phyloP scores from a whole-genome alignment of 2,329 filamentous ascomycete species.

The Aureobasidium vineae region DNA sequence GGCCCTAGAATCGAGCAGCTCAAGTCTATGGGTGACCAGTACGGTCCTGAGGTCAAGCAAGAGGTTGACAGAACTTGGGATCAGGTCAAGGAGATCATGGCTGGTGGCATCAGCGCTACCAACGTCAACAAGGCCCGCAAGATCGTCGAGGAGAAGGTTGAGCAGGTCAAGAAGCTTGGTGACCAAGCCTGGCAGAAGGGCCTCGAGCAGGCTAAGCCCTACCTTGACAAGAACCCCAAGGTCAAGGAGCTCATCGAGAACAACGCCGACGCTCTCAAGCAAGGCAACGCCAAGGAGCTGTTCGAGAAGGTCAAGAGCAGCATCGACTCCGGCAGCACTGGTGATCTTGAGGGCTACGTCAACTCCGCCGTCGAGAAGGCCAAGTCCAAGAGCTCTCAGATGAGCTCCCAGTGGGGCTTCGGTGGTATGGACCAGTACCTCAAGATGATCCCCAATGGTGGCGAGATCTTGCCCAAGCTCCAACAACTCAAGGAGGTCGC shows the following conservation, averaged over 20 bases:
- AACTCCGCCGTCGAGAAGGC: conserved; percentile 59
- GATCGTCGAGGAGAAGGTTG: conserved; percentile 66
- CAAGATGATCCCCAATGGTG: conserved; percentile 63
- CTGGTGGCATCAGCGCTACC: conserved; percentile 58
- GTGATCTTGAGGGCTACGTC: conserved; percentile 61
- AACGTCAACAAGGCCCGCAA: conserved; percentile 57
- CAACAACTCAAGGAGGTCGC: conserved; percentile 63
- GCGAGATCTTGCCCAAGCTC: conserved; percentile 64
- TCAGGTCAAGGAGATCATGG: conserved; percentile 63
- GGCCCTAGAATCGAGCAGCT: conserved; percentile 67
- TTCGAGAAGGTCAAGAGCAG: conserved; percentile 63
- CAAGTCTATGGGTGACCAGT: conserved; percentile 66
- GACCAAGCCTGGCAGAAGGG: conserved; percentile 72
- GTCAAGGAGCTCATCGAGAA: conserved; percentile 70
- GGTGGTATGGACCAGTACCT: conserved; percentile 60
- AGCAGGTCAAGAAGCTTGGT: conserved; percentile 65
- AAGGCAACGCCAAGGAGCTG: conserved; percentile 63
- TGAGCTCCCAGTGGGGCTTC: conserved; percentile 10
- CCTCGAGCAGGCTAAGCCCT: conserved; percentile 67
- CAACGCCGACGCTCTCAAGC: conserved; percentile 66
- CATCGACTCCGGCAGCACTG: conserved; percentile 59
- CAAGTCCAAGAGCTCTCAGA: conserved; percentile 49
- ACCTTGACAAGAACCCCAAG: conserved; percentile 73
- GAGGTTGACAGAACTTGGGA: conserved; percentile 69
- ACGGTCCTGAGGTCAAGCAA: conserved; percentile 75